These are phyloP conservation scores for Erodium texanum DNA, from an alignment of 441 rosid genomes.

Conservation along the genomic window DNA sequence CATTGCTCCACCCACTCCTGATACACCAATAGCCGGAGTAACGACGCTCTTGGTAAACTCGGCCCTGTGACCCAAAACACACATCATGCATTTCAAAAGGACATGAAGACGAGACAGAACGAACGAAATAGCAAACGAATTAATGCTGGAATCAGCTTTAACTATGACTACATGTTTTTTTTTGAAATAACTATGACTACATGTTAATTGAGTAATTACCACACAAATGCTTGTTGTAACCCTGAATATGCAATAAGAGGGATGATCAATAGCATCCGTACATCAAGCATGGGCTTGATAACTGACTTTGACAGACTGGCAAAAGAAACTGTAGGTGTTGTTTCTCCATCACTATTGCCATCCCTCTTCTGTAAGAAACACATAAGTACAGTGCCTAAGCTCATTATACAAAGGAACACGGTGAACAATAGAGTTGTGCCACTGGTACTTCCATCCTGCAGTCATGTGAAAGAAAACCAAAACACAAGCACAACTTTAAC, in stretches of 20 bases:
- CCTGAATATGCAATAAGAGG: constrained; percentile 90
- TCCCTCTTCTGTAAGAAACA: constrained; percentile 65
- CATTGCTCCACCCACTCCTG: constrained; percentile 92
- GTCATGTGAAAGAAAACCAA: constrained; percentile 24
- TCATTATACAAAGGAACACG: constrained; percentile 62
- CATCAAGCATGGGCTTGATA: constrained; percentile 56
- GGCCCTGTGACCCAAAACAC: constrained; percentile 43
- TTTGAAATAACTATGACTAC: not conserved
- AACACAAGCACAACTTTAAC: constrained; percentile 8
- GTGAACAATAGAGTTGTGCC: constrained; percentile 67
- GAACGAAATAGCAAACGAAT: not conserved
- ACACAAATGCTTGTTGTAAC: constrained; percentile 86
- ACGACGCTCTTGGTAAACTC: constrained; percentile 77
- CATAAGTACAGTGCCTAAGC: constrained; percentile 65
- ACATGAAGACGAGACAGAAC: constrained; percentile 7
- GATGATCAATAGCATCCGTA: constrained; percentile 63
- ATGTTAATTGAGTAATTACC: constrained; percentile 34
- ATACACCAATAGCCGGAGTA: constrained; percentile 66
- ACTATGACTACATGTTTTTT: not conserved
- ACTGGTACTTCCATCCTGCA: constrained; percentile 62
- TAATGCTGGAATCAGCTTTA: constrained; percentile 13
- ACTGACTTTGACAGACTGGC: constrained; percentile 44
- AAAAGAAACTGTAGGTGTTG: constrained; percentile 30
- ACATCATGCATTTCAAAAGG: not conserved
- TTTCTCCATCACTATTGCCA: constrained; percentile 36